phyloP scores from a whole-genome alignment of 75 land plant species.

The Cryptomeria japonica region DNA sequence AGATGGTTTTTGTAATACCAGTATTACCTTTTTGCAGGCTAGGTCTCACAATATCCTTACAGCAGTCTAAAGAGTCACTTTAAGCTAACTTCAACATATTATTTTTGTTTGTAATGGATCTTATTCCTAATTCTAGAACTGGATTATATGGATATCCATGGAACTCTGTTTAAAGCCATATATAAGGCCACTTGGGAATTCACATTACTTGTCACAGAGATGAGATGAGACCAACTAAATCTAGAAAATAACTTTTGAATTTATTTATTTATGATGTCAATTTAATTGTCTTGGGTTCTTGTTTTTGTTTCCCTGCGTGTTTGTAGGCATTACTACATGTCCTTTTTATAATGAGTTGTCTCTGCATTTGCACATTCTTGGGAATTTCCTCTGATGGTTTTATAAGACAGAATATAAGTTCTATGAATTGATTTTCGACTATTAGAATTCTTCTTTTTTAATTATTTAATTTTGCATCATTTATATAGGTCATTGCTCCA shows the following conservation, averaged over 20 bases:
- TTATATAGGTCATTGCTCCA: constrained; percentile 82
- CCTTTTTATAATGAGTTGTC: not conserved
- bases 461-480: not conserved
- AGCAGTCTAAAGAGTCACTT: not conserved
- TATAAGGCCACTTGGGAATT: not conserved
- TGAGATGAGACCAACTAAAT: not conserved
- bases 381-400: not conserved
- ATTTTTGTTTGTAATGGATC: not conserved
- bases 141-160: not conserved
- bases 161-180: not conserved
- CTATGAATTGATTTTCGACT: not conserved
- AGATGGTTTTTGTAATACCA: not conserved
- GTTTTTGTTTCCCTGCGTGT: not conserved
- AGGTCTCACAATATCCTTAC: not conserved
- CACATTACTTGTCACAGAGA: not conserved
- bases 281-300: not conserved
- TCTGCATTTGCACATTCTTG: not conserved
- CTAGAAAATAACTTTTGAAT: not conserved
- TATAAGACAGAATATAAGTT: not conserved
- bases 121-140: not conserved
- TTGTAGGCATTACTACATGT: not conserved
- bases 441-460: no score
- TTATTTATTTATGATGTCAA: not conserved
- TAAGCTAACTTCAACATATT: not conserved
- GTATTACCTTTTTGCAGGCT: not conserved